These are phyloP conservation scores for Deinandra increscens DNA, from an alignment of 129 eudicot species.

Conservation along the genomic window DNA sequence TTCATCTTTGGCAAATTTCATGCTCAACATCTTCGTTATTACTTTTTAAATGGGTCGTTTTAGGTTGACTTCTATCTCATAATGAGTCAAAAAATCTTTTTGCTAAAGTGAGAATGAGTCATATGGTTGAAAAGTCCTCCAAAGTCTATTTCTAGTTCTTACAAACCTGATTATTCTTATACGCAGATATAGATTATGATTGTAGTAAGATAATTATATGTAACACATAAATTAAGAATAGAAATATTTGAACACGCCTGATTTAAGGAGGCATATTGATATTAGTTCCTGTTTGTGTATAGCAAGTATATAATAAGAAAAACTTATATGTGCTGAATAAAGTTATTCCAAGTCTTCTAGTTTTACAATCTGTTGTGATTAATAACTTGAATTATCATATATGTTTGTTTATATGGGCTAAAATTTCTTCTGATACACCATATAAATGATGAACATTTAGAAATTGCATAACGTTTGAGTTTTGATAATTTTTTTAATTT, in stretches of 20 bases:
- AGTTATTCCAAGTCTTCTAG: no score
- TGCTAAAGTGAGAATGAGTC: background rate
- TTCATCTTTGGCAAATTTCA: no score
- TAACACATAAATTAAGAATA: background rate
- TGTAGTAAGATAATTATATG: background rate
- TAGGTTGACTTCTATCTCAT: background rate
- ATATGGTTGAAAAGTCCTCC: background rate
- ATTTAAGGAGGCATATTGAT: background rate
- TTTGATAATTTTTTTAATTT: constrained; percentile 10
- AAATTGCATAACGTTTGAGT: background rate
- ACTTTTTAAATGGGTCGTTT: background rate
- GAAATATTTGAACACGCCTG: background rate
- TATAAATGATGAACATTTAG: background rate
- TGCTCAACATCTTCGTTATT: no score
- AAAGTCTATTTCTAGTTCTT: background rate
- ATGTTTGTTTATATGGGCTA: background rate
- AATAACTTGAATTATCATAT: background rate
- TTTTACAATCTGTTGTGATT: no score
- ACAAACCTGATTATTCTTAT: background rate
- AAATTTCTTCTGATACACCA: background rate
- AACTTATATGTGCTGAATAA: no score
- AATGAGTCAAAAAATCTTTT: background rate
- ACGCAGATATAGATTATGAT: background rate
- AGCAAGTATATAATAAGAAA: background rate
- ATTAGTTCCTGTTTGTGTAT: background rate